Percentiles rank a stretch among this genome's conserved stretches.
These are phyloP conservation scores for Lophiostoma macrostomum DNA, from an alignment of 495 filamentous ascomycete genomes.

Conservation along the genomic window DNA sequence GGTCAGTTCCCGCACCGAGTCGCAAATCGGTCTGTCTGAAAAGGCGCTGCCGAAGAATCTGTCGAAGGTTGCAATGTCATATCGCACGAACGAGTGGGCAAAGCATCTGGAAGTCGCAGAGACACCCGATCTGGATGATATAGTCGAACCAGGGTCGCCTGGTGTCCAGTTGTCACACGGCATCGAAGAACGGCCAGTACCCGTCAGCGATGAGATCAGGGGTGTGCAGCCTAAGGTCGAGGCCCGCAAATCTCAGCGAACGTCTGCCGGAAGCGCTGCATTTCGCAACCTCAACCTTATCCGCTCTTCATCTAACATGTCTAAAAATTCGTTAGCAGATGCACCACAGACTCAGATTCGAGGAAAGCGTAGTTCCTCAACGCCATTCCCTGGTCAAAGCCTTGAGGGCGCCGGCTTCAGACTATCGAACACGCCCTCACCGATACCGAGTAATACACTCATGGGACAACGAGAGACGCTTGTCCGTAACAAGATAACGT, in stretches of 20 bases:
- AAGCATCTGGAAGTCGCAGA: slow-evolving; percentile 83
- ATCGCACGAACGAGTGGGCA: slow-evolving; percentile 94
- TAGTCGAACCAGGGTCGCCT: slow-evolving; percentile 32
- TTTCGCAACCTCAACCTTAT: slow-evolving; percentile 15
- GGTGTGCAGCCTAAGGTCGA: not conserved
- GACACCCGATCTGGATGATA: slow-evolving; percentile 63
- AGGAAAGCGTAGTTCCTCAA: slow-evolving; percentile 44
- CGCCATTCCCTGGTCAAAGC: slow-evolving; percentile 42
- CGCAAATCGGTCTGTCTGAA: slow-evolving; percentile 43
- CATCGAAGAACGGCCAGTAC: slow-evolving; percentile 25
- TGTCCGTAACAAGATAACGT: slow-evolving; percentile 51
- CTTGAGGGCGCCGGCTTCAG: not conserved
- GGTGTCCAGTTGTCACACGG: slow-evolving; percentile 34
- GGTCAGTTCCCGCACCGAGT: slow-evolving; percentile 42
- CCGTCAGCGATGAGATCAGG: slow-evolving; percentile 11
- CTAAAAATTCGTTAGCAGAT: slow-evolving; percentile 11
- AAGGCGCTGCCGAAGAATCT: slow-evolving; percentile 52
- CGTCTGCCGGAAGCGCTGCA: slow-evolving; percentile 9
- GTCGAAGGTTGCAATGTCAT: slow-evolving; percentile 75
- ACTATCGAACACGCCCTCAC: slow-evolving; percentile 42
- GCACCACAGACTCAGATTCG: slow-evolving; percentile 7
- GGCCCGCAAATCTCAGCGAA: slow-evolving; percentile 7
- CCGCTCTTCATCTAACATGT: slow-evolving; percentile 20
- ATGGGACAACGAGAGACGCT: slow-evolving; percentile 62
- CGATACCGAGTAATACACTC: slow-evolving; percentile 51